Evolutionary conservation across 805 yeast genomes (phyloP).

Genomic region (Metschnikowia cubensis): DNA sequence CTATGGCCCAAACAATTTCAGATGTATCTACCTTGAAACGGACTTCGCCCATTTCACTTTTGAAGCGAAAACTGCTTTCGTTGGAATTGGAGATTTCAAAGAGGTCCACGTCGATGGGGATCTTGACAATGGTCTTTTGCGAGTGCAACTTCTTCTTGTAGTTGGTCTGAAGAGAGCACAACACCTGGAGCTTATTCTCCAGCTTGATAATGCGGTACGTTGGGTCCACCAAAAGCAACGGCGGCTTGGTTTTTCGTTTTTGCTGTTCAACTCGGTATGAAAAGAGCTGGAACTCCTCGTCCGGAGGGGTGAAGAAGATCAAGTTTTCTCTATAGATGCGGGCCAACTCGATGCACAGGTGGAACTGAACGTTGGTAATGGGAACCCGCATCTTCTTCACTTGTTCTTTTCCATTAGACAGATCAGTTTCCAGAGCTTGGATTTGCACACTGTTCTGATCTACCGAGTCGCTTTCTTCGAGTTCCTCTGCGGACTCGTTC

Average conservation of each 20-base stretch:
- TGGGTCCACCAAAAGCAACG: conserved; percentile 44
- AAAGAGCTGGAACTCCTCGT: conserved; percentile 41
- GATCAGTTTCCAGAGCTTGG: too few relatives aligned
- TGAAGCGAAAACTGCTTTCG: conserved; percentile 25
- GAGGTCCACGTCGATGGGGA: conserved; percentile 36
- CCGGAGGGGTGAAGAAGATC: conserved; percentile 84
- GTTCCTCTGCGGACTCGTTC: conserved; percentile 3
- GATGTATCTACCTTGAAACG: conserved; percentile 67
- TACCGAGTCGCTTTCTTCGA: neutral
- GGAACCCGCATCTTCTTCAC: conserved; percentile 22
- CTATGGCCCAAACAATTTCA: conserved; percentile 69
- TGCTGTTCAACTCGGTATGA: conserved; percentile 41
- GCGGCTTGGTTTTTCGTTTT: conserved; percentile 33
- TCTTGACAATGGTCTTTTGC: conserved; percentile 24
- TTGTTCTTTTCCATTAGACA: neutral
- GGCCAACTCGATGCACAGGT: conserved; percentile 72
- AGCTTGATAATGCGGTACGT: conserved; percentile 23
- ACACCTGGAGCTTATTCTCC: conserved; percentile 28
- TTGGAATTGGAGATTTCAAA: conserved; percentile 20
- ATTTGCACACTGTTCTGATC: neutral
- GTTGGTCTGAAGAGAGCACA: conserved; percentile 32
- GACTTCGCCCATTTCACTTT: conserved; percentile 68
- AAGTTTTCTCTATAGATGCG: conserved; percentile 63
- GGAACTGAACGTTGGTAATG: conserved; percentile 38
- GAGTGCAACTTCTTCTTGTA: conserved; percentile 35